Evolutionary conservation across 768 basidiomycete species (phyloP), one percentile per base, ranked within the genome.

Genomic region (Suillus subalutaceus): DNA sequence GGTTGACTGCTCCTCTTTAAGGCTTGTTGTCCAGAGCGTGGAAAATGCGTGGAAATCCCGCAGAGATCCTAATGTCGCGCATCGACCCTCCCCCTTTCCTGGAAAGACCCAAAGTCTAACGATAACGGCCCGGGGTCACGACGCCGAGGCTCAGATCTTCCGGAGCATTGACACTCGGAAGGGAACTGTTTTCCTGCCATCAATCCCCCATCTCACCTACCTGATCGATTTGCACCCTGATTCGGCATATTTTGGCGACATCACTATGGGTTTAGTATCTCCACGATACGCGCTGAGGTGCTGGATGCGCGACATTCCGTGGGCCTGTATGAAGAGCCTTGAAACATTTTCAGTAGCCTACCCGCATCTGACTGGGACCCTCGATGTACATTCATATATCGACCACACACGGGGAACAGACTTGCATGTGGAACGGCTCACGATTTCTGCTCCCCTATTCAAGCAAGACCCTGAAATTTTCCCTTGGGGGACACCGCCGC

Each of bases 301-400:
- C 2, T 44, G 44, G 44, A 20, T 44, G 44, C 1, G 3, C 8
- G 8, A 44, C 18, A 20, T 44, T 44, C 44, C 46, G n/a, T 48
- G 46, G 46, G 5, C 1, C 20, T 2, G 4, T n/a, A 48, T 48
- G n/a, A 12, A 48, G 10, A 48, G 3, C 46, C 46, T 50, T 50
- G n/a, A 50, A 23, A 50, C 48, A 2, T n/a, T 50, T 23, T 50
- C 48, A 6, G 48, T 50, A 12, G 48, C 3, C 12, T 50, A 50
- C n/a, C 48, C 48, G 12, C n/a, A 50, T 23, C 48, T 50, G 48
- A 12, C 4, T n/a, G 12, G 2, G 12, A 1, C 10, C n/a, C 4
- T 12, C n/a, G 5, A 48, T 2, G 2, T n/a, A 4, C 1, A 2
- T 20, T 4, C 10, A 12, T n/a, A 10, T 46, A n/a, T 12, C 0